Evolutionary conservation across 2,329 filamentous ascomycete genomes (phyloP).

Genomic region (Hypoxylon sp.): DNA sequence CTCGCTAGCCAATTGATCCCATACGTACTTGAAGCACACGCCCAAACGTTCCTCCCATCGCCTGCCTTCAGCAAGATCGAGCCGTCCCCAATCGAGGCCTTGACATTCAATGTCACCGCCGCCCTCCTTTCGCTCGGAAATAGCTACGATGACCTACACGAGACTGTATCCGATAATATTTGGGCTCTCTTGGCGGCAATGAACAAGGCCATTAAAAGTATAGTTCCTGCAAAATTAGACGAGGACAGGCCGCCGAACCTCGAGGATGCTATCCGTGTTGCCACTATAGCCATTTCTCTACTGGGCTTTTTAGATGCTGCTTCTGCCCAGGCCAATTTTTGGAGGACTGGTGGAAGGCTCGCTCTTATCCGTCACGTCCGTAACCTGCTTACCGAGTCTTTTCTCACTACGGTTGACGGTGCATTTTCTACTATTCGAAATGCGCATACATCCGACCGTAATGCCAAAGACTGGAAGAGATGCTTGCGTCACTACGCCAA

Average conservation of each 20-base stretch:
- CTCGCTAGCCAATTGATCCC: slow-evolving; percentile 82
- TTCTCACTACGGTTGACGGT: slow-evolving; percentile 87
- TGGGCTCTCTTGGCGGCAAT: slow-evolving; percentile 80
- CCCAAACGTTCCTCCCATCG: slow-evolving; percentile 81
- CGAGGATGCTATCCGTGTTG: slow-evolving; percentile 75
- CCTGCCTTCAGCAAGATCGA: slow-evolving; percentile 86
- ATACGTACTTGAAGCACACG: slow-evolving; percentile 87
- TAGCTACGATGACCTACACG: slow-evolving; percentile 76
- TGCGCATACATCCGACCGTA: slow-evolving; percentile 71
- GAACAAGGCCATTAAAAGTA: slow-evolving; percentile 67
- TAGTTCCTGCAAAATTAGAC: slow-evolving; percentile 65
- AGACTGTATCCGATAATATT: slow-evolving; percentile 73
- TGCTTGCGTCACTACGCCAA: slow-evolving; percentile 86
- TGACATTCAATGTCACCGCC: slow-evolving; percentile 81
- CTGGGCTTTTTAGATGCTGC: slow-evolving; percentile 89
- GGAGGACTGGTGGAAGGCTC: slow-evolving; percentile 79
- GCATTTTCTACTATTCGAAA: slow-evolving; percentile 92
- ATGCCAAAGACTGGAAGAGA: slow-evolving; percentile 86
- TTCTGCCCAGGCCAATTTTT: slow-evolving; percentile 82
- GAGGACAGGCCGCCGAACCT: slow-evolving; percentile 69
- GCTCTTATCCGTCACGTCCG: slow-evolving; percentile 78
- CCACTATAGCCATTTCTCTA: slow-evolving; percentile 85
- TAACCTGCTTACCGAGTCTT: slow-evolving; percentile 82
- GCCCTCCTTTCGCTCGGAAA: slow-evolving; percentile 85
- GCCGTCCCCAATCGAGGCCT: slow-evolving; percentile 87